phyloP scores from a whole-genome alignment of 495 filamentous ascomycete genomes.

The Umbilicaria muhlenbergii region DNA sequence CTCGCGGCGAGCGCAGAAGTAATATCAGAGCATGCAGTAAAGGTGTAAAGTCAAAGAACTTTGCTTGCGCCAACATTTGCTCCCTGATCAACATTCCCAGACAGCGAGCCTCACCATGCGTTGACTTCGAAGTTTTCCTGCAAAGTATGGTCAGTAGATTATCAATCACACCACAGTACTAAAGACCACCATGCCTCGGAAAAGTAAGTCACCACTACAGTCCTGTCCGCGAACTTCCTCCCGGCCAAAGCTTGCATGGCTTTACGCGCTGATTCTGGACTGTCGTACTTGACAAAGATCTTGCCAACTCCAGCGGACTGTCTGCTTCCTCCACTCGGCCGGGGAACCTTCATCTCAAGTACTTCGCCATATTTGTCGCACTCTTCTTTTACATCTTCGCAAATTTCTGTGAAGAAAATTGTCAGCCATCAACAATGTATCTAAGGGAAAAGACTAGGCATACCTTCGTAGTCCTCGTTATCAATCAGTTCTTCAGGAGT shows the following conservation, averaged over 20 bases:
- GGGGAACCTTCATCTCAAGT: slow-evolving; percentile 75
- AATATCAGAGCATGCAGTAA: no score
- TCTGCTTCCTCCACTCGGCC: slow-evolving; percentile 65
- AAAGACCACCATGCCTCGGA: slow-evolving; percentile 48
- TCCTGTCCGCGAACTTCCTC: slow-evolving; percentile 86
- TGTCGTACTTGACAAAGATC: slow-evolving; percentile 90
- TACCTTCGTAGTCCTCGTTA: slow-evolving; percentile 85
- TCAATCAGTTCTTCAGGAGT: slow-evolving; percentile 91
- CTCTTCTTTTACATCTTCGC: slow-evolving; percentile 81
- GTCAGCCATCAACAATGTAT: neutral
- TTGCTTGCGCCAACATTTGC: no score
- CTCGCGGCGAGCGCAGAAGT: no score
- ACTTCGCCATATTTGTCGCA: slow-evolving; percentile 80
- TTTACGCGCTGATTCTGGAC: slow-evolving; percentile 58
- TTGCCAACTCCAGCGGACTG: slow-evolving; percentile 86
- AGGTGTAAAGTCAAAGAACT: no score
- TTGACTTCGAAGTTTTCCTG: slow-evolving; percentile 68
- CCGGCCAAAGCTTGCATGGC: slow-evolving; percentile 79
- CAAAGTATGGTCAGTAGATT: neutral
- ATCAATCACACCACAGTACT: neutral
- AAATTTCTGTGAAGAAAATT: slow-evolving; percentile 55
- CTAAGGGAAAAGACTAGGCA: slow-evolving; percentile 3
- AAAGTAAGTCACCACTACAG: slow-evolving; percentile 92
- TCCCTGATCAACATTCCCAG: no score
- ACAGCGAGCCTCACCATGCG: slow-evolving; percentile 43